These are phyloP conservation scores for Cyclanthera cordifolia DNA, from an alignment of 306 rosid species.

Conservation along the genomic window DNA sequence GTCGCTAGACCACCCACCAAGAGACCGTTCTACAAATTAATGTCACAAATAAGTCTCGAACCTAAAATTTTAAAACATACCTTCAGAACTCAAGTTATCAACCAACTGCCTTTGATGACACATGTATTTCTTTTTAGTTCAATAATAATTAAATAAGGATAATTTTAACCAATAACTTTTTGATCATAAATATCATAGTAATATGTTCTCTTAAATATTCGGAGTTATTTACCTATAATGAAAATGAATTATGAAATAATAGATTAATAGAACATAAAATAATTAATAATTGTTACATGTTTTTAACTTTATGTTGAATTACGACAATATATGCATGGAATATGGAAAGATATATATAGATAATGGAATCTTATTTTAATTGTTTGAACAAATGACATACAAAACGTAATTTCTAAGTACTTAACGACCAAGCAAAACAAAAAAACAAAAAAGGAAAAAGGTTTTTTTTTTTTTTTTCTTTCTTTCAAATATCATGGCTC, in stretches of 20 bases:
- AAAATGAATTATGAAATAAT: not conserved
- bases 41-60: too few relatives aligned
- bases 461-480: not conserved
- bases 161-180: too few relatives aligned
- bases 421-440: conserved; percentile 10
- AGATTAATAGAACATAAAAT: not conserved
- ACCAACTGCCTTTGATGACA: too few relatives aligned
- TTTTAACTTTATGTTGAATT: not conserved
- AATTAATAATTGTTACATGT: not conserved
- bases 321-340: not conserved
- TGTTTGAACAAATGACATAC: not conserved
- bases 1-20: too few relatives aligned
- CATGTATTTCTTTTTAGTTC: too few relatives aligned
- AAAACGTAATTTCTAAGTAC: not conserved
- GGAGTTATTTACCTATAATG: too few relatives aligned
- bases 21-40: too few relatives aligned
- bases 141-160: too few relatives aligned
- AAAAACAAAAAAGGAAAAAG: not conserved
- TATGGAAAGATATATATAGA: not conserved
- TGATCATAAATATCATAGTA: too few relatives aligned
- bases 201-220: too few relatives aligned
- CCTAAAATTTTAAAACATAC: too few relatives aligned
- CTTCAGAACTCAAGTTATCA: too few relatives aligned
- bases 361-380: not conserved
- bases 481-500: conserved; percentile 1